Evolutionary conservation across 495 filamentous ascomycete genomes (phyloP), one percentile per base, ranked within the genome.

Genomic region (Neurospora sp.): DNA sequence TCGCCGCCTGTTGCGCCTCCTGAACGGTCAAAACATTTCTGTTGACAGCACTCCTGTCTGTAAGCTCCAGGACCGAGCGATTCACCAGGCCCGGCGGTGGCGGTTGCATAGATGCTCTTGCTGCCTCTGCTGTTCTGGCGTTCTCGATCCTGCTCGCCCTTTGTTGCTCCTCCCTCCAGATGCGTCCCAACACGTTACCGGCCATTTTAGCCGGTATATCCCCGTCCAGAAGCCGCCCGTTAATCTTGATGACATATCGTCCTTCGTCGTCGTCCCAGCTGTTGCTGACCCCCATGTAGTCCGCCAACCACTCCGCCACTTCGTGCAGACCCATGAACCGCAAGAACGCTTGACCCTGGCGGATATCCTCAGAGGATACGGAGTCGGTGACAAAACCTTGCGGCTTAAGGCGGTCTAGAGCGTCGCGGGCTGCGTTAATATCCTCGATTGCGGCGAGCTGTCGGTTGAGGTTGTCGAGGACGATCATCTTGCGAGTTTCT

Each of bases 331-430:
- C 74, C n/a, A 78, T 35, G 69, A 53, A 73, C 4, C 12, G 45
- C 5, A 76, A 48, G 68, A 73, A 78, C 1, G 71, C 65, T 8
- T 69, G 70, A 5, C 74, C 76, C 3, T 70, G 71, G n/a, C 44
- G 18, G 18, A 76, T 53, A 5, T 76, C 74, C 2, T 45, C n/a
- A 9, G 18, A 45, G 7, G 69, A 44, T 41, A 75, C 73, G 9
- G 35, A 35, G 27, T 73, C 70, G n/a, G 70, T 78, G 68, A 76
- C 37, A 3, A 72, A 68, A 1, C 12, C 8, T 37, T 35, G 27
- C 27, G 53, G 53, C 27, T 65, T 65, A 3, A 72, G 40, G 16
- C 45, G 65, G 7, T 35, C 27, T 14, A 9, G n/a, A 18, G 18
- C 20, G 4, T 10, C 18, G 65, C 27, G 22, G 27, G 68, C 4